Percentiles rank a stretch among this genome's conserved stretches.
These are phyloP conservation scores for Plasmopara viticola DNA, from an alignment of 352 stramenopile genomes.

Conservation along the genomic window DNA sequence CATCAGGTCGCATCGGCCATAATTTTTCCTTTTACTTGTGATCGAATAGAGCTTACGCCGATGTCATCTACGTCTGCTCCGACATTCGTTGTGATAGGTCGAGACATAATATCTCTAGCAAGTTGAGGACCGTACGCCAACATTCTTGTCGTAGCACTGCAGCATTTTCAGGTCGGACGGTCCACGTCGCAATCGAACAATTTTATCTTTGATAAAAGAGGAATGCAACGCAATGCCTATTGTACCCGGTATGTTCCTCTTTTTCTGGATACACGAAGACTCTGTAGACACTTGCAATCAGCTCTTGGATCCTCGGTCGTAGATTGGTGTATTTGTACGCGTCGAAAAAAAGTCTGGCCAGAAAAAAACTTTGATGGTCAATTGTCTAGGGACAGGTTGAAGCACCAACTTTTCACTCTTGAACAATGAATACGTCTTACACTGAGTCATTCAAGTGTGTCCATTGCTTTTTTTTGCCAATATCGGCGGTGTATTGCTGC, in stretches of 20 bases:
- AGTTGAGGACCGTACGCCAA: constrained; percentile 43
- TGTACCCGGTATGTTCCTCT: constrained; percentile 19
- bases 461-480: constrained; percentile 45
- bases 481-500: constrained; percentile 44
- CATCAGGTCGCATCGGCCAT: no score
- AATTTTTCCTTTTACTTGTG: constrained; percentile 12
- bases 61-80: constrained; percentile 17
- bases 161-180: constrained; percentile 33
- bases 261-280: constrained; percentile 23
- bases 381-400: no score
- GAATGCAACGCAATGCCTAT: constrained; percentile 42
- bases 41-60: constrained; percentile 24
- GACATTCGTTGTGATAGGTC: constrained; percentile 5
- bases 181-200: constrained; percentile 52
- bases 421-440: constrained; percentile 33
- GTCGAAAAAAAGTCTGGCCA: constrained; percentile 35
- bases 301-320: constrained; percentile 50
- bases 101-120: constrained; percentile 6
- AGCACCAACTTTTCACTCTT: constrained; percentile 27
- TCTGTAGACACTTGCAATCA: constrained; percentile 53
- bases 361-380: no score
- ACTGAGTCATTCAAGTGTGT: constrained; percentile 37
- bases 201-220: constrained; percentile 31
- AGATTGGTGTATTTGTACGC: constrained; percentile 34
- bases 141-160: constrained; percentile 37